Evolutionary conservation across 495 filamentous ascomycete species (phyloP).

Genomic region (Trypethelium eluteriae): DNA sequence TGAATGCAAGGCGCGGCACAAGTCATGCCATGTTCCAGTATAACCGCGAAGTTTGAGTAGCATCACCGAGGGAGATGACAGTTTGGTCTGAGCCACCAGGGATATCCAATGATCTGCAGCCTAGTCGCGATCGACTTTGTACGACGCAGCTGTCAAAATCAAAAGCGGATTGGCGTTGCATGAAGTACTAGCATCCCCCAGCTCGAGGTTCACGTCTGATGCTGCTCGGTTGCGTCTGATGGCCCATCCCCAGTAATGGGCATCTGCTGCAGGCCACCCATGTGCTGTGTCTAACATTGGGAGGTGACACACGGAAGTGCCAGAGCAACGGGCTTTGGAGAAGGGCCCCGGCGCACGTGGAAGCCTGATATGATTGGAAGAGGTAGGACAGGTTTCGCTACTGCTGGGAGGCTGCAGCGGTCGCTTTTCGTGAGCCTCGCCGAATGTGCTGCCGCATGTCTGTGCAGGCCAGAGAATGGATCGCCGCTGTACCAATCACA

Average conservation of each 20-base stretch:
- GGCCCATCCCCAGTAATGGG: neutral
- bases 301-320: neutral
- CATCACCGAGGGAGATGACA: too few relatives aligned
- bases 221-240: constrained; percentile 1
- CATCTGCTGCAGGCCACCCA: neutral
- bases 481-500: neutral
- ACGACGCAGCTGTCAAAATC: constrained; percentile 8
- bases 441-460: neutral
- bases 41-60: neutral
- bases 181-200: neutral
- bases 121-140: constrained; percentile 8
- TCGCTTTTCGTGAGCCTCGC: constrained; percentile 4
- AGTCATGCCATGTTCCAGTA: neutral
- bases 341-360: neutral
- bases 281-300: neutral
- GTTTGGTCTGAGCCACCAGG: neutral
- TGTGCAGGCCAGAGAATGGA: neutral
- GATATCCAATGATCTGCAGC: constrained; percentile 10
- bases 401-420: constrained; percentile 5
- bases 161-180: neutral
- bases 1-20: neutral
- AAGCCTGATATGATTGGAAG: constrained; percentile 3
- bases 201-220: neutral
- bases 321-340: neutral
- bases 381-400: neutral